Percentiles rank a stretch among this genome's conserved stretches.
These are phyloP conservation scores for Aspergillus quadrilineatus DNA, from an alignment of 2,329 filamentous ascomycete genomes.

Conservation along the genomic window DNA sequence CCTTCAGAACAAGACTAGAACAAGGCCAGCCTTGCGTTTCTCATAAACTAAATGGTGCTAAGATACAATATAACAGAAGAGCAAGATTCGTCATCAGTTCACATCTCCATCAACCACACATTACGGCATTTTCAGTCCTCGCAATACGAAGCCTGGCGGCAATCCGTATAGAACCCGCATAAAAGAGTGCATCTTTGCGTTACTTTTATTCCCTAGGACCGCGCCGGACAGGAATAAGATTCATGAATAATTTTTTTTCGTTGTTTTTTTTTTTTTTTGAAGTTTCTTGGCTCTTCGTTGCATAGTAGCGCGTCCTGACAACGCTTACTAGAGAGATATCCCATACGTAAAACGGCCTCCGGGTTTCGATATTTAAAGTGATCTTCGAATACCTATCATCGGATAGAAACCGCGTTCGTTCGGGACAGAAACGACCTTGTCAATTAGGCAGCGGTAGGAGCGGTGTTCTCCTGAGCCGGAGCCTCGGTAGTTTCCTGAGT, in stretches of 20 bases:
- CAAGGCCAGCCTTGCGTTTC: conserved; percentile 31
- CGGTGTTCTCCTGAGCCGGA: conserved; percentile 42
- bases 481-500: conserved; percentile 41
- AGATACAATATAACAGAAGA: conserved; percentile 42
- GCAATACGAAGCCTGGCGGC: conserved; percentile 14
- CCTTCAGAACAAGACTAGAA: conserved; percentile 12
- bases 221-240: conserved; percentile 29
- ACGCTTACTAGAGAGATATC: conserved; percentile 28
- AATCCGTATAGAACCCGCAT: conserved; percentile 18
- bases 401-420: conserved; percentile 16
- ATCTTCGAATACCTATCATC: neutral
- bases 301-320: conserved; percentile 17
- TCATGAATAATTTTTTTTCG: conserved; percentile 17
- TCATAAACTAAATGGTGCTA: conserved; percentile 44
- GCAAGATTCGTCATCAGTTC: conserved; percentile 38
- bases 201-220: conserved; percentile 19
- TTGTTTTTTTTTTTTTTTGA: conserved; percentile 11
- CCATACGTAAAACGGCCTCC: conserved; percentile 23
- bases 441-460: conserved; percentile 41
- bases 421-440: conserved; percentile 25
- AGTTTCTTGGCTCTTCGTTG: conserved; percentile 17
- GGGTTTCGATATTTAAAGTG: conserved; percentile 11
- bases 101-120: conserved; percentile 23
- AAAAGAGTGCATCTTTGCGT: conserved; percentile 23
- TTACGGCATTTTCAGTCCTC: conserved; percentile 21